phyloP scores from a whole-genome alignment of 2,329 filamentous ascomycete species.

The Fusarium veterinarium region DNA sequence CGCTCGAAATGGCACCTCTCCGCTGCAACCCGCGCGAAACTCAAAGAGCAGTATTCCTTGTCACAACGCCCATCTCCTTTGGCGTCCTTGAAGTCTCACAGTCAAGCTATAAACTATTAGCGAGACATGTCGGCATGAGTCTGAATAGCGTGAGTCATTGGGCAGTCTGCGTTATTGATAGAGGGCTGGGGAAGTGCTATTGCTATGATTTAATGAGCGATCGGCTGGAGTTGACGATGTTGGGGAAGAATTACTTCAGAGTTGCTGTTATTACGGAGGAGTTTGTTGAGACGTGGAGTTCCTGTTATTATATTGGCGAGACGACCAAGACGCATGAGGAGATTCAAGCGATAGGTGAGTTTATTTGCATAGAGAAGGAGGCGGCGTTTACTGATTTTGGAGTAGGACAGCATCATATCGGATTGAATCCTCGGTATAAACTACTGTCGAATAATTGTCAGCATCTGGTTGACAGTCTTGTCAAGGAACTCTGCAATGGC shows the following conservation, averaged over 20 bases:
- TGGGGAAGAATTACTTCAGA: conserved; percentile 43
- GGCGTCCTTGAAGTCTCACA: conserved; percentile 38
- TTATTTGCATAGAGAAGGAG: too few species aligned
- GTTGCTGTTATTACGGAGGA: conserved; percentile 32
- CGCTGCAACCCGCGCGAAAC: conserved; percentile 27
- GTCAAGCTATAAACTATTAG: conserved; percentile 36
- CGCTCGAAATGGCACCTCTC: conserved; percentile 34
- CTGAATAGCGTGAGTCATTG: conserved; percentile 44
- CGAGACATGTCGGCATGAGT: conserved; percentile 41
- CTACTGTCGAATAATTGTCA: conserved; percentile 43
- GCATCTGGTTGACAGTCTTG: conserved; percentile 38
- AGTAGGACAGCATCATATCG: conserved; percentile 15
- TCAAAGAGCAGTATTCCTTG: conserved; percentile 40
- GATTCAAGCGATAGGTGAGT: conserved; percentile 34
- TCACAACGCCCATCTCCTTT: conserved; percentile 40
- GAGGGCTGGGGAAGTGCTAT: conserved; percentile 33
- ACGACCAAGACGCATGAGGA: conserved; percentile 42
- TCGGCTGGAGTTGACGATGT: conserved; percentile 35
- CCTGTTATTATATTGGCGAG: conserved; percentile 43
- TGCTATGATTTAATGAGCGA: conserved; percentile 46
- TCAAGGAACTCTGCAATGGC: conserved; percentile 44
- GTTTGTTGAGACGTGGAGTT: conserved; percentile 42
- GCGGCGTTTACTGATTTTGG: too few species aligned
- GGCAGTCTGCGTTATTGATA: conserved; percentile 42
- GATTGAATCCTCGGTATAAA: conserved; percentile 28